phyloP scores from a whole-genome alignment of 495 filamentous ascomycete genomes.

The Lasiosphaeria miniovina region DNA sequence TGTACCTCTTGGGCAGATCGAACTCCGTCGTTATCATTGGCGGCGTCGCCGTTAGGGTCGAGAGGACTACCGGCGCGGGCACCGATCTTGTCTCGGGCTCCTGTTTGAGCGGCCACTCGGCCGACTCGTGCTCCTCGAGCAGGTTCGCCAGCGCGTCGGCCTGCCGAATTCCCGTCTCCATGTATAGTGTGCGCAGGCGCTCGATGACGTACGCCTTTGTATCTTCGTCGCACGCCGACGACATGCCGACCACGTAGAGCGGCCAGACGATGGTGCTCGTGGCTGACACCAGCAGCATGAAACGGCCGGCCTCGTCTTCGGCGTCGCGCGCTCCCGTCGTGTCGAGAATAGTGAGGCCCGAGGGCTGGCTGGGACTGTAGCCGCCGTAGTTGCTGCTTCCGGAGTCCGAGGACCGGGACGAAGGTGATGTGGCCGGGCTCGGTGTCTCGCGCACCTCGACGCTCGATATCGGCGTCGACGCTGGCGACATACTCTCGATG shows the following conservation, averaged over 20 bases:
- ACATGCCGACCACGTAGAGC: slow-evolving; percentile 39
- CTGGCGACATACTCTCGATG: slow-evolving; percentile 17
- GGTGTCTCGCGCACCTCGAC: slow-evolving; percentile 33
- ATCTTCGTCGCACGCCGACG: slow-evolving; percentile 29
- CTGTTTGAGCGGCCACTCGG: slow-evolving; percentile 9
- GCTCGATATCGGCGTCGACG: slow-evolving; percentile 27
- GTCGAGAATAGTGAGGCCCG: slow-evolving; percentile 33
- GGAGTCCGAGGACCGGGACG: slow-evolving; percentile 22
- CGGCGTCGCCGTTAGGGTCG: slow-evolving; percentile 1
- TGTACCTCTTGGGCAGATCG: too few relatives aligned
- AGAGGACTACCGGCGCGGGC: background rate
- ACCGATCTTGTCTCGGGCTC: background rate
- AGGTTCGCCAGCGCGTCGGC: slow-evolving; percentile 33
- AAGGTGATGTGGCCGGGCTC: slow-evolving; percentile 28
- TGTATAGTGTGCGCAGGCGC: slow-evolving; percentile 30
- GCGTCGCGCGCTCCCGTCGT: slow-evolving; percentile 21
- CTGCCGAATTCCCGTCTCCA: slow-evolving; percentile 35
- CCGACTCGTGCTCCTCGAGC: slow-evolving; percentile 26
- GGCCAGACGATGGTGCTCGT: slow-evolving; percentile 38
- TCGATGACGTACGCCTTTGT: slow-evolving; percentile 31
- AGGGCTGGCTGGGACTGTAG: slow-evolving; percentile 14
- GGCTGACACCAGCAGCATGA: slow-evolving; percentile 36
- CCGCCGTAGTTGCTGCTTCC: slow-evolving; percentile 12
- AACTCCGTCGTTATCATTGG: background rate
- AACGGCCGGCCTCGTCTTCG: slow-evolving; percentile 31